Evolutionary conservation across 768 basidiomycete genomes (phyloP).

Genomic region (Mycena venus): DNA sequence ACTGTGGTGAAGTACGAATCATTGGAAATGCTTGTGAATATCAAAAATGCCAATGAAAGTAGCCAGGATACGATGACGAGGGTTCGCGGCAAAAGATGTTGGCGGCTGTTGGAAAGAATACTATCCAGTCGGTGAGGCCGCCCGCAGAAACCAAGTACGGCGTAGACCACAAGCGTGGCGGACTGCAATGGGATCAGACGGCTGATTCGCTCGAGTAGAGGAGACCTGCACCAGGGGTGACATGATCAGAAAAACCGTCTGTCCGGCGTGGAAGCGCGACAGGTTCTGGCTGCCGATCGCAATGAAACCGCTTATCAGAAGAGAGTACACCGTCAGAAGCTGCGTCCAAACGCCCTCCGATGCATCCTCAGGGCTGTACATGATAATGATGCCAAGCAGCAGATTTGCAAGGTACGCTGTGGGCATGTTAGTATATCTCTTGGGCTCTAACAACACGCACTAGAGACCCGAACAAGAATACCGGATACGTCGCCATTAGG

Average conservation of each 20-base stretch:
- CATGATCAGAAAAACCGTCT: constrained; percentile 5
- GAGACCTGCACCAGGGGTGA: background rate
- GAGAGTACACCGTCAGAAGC: constrained; percentile 13
- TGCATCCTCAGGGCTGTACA: background rate
- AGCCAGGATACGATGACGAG: background rate
- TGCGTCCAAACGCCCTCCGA: constrained; percentile 9
- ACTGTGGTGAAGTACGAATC: background rate
- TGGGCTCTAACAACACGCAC: background rate
- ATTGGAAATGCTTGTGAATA: background rate
- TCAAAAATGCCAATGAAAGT: background rate
- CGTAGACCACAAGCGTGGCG: background rate
- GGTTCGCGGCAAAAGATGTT: background rate
- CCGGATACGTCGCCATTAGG: constrained; percentile 10
- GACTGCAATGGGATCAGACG: background rate
- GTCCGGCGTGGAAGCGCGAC: constrained; percentile 1
- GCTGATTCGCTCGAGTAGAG: background rate
- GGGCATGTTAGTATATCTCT: background rate
- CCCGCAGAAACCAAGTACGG: background rate
- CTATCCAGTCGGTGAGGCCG: background rate
- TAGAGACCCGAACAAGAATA: constrained; percentile 12
- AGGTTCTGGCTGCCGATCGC: background rate
- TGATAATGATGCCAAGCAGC: constrained; percentile 5
- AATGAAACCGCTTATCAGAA: constrained; percentile 5
- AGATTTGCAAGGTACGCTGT: constrained; percentile 17
- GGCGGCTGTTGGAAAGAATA: background rate